Base-by-base conservation (phyloP, 805 yeast species). In the Saturnispora besseyi region DNA sequence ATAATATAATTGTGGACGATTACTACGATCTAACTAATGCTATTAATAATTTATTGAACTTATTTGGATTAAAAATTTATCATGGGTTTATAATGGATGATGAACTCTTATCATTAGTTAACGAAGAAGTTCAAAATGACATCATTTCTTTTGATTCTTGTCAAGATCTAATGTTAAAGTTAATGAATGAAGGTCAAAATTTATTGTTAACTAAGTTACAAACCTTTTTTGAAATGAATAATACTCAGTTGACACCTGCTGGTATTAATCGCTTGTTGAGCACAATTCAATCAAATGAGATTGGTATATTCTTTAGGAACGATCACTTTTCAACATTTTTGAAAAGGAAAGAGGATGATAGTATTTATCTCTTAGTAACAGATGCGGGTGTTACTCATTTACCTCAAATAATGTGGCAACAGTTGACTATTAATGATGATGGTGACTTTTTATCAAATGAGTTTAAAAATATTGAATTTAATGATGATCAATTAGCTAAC, bases 271-370 rank as follows among this genome's bases (percentile, higher is more conserved):
- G 68, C 2, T 41, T 47, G 62, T 86, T 53, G 68, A 69, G 52
- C 12, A 24, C 3, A 44, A 54, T 41, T 46, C 40, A 64, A 1
- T 72, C 74, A 13, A 81, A 81, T 40, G 75, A 81, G 6, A 72
- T 82, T 49, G 77, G 82, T 1, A 79, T 91, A 0, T 76, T 91
- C 53, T 93, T 90, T 69, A 75, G 97, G 60, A 91, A 93, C 65
- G 90, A 93, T 63, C 96, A 89, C 63, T 91, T 87, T 65, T 77
- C 77, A 55, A 87, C 96, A 0, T 52, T 53, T 30, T 22, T 50
- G 4, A 62, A 90, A 10, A 76, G 72, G 57, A 82, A 81, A 59
- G 62, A 63, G 22, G 64, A 62, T 15, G 67, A 65, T 38, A 71
- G 71, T 29, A 68, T 91, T 31, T 88, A 77, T 60, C 65, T 78